Base-by-base conservation (phyloP, 306 rosid species). In the Spatholobus suberectus region DNA sequence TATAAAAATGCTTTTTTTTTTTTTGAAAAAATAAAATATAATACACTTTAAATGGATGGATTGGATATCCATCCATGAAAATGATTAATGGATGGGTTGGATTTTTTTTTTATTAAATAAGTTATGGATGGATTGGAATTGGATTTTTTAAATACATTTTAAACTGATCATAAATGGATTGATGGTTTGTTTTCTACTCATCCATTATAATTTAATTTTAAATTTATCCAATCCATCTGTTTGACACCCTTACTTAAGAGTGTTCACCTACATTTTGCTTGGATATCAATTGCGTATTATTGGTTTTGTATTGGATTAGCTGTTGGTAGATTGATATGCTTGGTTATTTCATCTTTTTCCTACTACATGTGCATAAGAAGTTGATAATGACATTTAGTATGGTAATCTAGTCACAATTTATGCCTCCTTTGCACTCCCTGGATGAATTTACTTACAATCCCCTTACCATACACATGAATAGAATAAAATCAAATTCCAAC, bases 261-360 rank as follows among this genome's bases (percentile, higher is more conserved):
- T 32, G 62, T 62, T 44, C 38, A 47, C 75, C 32, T 71, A 63
- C 66, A 34, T 55, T 75, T 59, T 70, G 23, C 74, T 41, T 81
- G 63, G 34, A 55, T 69, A 44, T 17, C 17, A 75, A 51, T 82
- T 71, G 69, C 61, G 40, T 37, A 68, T 62, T 38, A 27, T 73
- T 65, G 38, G 46, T 59, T 82, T 65, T 54, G 67, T 49, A 61
- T 65, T 58, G 86, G 67, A 68, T 73, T 79, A 27, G 52, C 57
- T 32, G 68, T 57, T 20, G 32, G 57, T 73, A 54, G 38, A 79
- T 46, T 72, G 24, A 27, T 12, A 44, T 52, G 75, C 51, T 63
- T 40, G 14, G 74, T 43, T 11, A 43, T 43, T 47, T 70, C 52
- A 70, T 52, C 15, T 57, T 38, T 40, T 69, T 70, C 8, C 40